Percentiles rank a stretch among this genome's conserved stretches.
Conservation (phyloP, 2,329 filamentous ascomycete species). For the Massarina eburnea region DNA sequence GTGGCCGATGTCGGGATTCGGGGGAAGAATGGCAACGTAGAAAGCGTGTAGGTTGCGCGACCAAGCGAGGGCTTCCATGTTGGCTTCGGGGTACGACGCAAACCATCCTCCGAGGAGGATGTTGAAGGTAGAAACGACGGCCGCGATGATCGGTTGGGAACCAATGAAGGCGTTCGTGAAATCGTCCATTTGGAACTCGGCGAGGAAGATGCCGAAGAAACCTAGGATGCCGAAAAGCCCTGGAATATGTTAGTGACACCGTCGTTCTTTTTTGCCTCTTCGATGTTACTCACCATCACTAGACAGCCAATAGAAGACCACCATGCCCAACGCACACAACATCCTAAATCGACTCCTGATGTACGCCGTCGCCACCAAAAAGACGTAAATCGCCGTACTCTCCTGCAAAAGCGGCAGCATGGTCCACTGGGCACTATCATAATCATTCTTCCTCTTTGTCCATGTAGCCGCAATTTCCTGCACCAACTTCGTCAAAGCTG, state of each 20-base stretch:
- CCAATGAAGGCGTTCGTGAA: slow-evolving; percentile 7
- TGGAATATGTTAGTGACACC: not conserved
- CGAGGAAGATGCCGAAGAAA: slow-evolving; percentile 11
- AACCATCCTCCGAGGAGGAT: slow-evolving; percentile 7
- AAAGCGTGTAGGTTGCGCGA: slow-evolving; percentile 9
- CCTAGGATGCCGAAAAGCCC: slow-evolving; percentile 10
- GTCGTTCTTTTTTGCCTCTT: not conserved
- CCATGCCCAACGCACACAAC: slow-evolving; percentile 6
- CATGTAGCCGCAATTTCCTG: slow-evolving; percentile 7
- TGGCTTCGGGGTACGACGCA: slow-evolving; percentile 8
- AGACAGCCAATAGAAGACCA: slow-evolving; percentile 7
- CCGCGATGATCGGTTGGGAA: slow-evolving; percentile 3
- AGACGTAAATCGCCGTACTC: slow-evolving; percentile 9
- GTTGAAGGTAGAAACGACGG: slow-evolving; percentile 7
- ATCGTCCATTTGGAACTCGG: slow-evolving; percentile 9
- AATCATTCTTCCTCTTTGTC: slow-evolving; percentile 11
- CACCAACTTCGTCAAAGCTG: slow-evolving; percentile 4
- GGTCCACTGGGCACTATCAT: slow-evolving; percentile 11
- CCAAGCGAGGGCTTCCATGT: slow-evolving; percentile 8
- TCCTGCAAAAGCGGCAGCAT: slow-evolving; percentile 11
- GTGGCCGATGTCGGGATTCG: slow-evolving; percentile 7
- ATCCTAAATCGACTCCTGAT: slow-evolving; percentile 6
- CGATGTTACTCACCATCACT: slow-evolving; percentile 5
- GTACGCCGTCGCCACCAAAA: slow-evolving; percentile 8
- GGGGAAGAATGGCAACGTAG: slow-evolving; percentile 3